Evolutionary conservation across 2,329 filamentous ascomycete species (phyloP), one percentile per base, ranked within the genome.

Genomic region (Boeremia exigua): DNA sequence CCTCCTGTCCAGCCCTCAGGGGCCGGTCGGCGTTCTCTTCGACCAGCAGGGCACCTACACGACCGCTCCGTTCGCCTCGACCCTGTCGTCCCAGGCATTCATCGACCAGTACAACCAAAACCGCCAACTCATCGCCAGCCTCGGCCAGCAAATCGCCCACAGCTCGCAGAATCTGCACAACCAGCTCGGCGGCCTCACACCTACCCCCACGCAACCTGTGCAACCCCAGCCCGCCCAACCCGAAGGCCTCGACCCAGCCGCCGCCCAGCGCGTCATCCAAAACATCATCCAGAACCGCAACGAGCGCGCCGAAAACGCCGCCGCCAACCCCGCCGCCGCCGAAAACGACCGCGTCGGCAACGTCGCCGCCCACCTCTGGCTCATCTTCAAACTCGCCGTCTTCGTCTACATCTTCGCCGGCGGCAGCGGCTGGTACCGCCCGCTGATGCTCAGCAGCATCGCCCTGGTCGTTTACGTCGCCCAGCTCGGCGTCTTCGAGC

Each of bases 351-450:
- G 67, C 2, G 38, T 71, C 7, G 62, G 48, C 29, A 65, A 68
- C 25, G 50, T 72, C 12, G 69, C 65, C 1, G 67, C 66, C 15
- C 80, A 82, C 25, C 60, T 82, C 23, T 88, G 86, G 86, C 78
- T 87, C 14, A 79, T 86, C 28, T 72, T 85, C 47, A 80, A 85
- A 8, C 70, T 87, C 27, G 80, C 83, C 54, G 80, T 83, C 55
- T 84, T 87, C 66, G 79, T 82, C 53, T 86, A 84, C 67, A 79
- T 87, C 63, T 79, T 86, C 56, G 81, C 72, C 6, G 78, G 78
- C 53, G 72, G 77, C 17, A 76, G 77, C 27, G 77, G 77, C 63
- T 71, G 74, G 57, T 75, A 79, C 34, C 59, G 72, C 14, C 77
- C 78, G 2, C 53, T 79, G 6, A 70, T 78, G 52, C 66, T 81